phyloP scores from a whole-genome alignment of 75 land plant genomes.

The Larix kaempferi region DNA sequence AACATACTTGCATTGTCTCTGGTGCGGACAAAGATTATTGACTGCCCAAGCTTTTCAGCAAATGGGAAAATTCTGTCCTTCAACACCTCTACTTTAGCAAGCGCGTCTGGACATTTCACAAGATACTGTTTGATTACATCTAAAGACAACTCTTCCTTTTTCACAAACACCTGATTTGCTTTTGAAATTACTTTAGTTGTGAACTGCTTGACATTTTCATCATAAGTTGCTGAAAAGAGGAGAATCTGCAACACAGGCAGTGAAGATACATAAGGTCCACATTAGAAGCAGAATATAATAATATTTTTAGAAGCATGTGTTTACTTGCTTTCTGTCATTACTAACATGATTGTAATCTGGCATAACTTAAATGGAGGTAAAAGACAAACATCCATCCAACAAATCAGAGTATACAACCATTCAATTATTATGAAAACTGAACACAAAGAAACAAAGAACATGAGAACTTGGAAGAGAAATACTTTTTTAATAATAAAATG shows the following conservation, averaged over 20 bases:
- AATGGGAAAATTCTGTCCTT: constrained; percentile 86
- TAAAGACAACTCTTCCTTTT: constrained; percentile 88
- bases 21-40: constrained; percentile 87
- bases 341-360: too few species aligned
- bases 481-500: too few species aligned
- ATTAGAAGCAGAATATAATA: constrained; percentile 9
- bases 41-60: constrained; percentile 86
- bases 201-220: constrained; percentile 74
- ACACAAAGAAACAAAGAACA: too few species aligned
- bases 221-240: constrained; percentile 93
- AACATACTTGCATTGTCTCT: constrained; percentile 58
- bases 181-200: constrained; percentile 50
- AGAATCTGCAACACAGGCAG: constrained; percentile 52
- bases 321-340: constrained; percentile 39
- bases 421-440: too few species aligned
- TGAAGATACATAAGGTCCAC: background rate
- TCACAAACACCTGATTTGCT: constrained; percentile 82
- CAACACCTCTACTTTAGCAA: constrained; percentile 64
- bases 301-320: too few species aligned
- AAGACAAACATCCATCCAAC: too few species aligned
- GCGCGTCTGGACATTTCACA: constrained; percentile 76
- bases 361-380: too few species aligned
- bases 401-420: too few species aligned
- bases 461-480: too few species aligned
- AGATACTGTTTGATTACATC: constrained; percentile 84